Percentiles rank a stretch among this genome's conserved stretches.
phyloP scores from a whole-genome alignment of 139 green algal genomes.

The Pleodorina starrii region DNA sequence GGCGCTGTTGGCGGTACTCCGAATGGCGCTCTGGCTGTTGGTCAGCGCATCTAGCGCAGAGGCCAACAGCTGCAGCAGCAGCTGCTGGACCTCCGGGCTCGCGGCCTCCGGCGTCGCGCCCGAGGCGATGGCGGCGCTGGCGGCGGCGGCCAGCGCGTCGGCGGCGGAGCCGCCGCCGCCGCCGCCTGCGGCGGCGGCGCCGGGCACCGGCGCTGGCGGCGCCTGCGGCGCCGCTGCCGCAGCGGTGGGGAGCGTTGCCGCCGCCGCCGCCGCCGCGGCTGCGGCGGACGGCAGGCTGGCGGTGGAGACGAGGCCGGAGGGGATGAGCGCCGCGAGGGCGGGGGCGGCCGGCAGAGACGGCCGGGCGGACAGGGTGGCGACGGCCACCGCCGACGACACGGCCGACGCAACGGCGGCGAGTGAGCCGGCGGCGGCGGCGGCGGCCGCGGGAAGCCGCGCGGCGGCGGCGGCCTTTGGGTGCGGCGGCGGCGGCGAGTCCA shows the following conservation, averaged over 20 bases:
- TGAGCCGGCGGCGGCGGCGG: not conserved
- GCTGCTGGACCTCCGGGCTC: not conserved
- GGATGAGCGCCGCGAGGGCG: not conserved
- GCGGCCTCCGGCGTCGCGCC: not conserved
- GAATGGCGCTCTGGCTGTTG: slow-evolving; percentile 33
- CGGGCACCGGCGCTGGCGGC: not conserved
- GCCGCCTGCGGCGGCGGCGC: not conserved
- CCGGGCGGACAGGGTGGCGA: not conserved
- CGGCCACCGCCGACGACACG: not conserved
- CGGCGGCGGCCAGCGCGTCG: slow-evolving; percentile 4
- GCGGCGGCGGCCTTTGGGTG: not conserved
- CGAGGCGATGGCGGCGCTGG: not conserved
- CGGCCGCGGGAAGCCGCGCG: not conserved
- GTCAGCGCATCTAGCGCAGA: slow-evolving; percentile 9
- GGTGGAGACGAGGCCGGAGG: not conserved
- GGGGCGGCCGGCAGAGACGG: not conserved
- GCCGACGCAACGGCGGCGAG: not conserved
- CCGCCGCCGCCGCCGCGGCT: not conserved
- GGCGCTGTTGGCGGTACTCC: not conserved
- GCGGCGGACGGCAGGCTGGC: not conserved
- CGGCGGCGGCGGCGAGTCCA: not conserved
- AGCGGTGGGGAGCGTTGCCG: not conserved
- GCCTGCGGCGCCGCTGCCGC: too few species aligned
- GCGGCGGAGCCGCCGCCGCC: not conserved
- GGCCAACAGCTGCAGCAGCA: not conserved